Evolutionary conservation across 2,329 filamentous ascomycete genomes (phyloP), one percentile per base, ranked within the genome.

Genomic region (Stemphylium vesicarium): DNA sequence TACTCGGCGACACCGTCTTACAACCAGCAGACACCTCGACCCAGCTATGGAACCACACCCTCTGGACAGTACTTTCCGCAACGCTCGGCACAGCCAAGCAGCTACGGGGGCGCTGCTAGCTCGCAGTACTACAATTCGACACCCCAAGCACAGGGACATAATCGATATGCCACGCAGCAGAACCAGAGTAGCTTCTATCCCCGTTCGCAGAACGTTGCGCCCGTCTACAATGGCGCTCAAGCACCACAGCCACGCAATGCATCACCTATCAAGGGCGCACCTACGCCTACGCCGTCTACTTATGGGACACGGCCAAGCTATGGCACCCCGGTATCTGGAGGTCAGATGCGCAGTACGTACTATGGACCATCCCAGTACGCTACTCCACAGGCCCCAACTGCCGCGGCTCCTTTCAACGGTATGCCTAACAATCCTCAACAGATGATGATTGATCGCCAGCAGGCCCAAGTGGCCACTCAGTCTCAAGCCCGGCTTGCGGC

Each of bases 401-500:
- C 63, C 9, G 60, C 71, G 2, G 56, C 62, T 15, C 59, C 64
- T 13, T 74, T 64, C 43, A 62, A 50, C 26, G 59, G 61, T 15
- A 47, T 67, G 32, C 39, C 58, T 9, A 37, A 62, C 50, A 73
- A 72, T 51, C 66, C 72, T 35, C 68, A 75, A 49, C 70, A 75
- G 53, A 68, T 70, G 61, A 70, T 75, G 56, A 50, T 74, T 29
- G 70, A 73, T n/a, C 61, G 70, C 33, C 70, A 74, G 44, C 71
- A 71, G 49, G 66, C 62, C 15, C 71, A 71, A 56, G 59, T 59
- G 24, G 67, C 60, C 5, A 62, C 67, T 10, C 74, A 76, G 44
- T 67, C 72, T 22, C 72, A 75, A 59, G 73, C 73, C 7, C 68
- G 72, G 8, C 56, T 75, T 15, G 70, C 72, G 13, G 72, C 73